Conservation (phyloP, 2,329 filamentous ascomycete genomes). For the Botrytis cinerea region DNA sequence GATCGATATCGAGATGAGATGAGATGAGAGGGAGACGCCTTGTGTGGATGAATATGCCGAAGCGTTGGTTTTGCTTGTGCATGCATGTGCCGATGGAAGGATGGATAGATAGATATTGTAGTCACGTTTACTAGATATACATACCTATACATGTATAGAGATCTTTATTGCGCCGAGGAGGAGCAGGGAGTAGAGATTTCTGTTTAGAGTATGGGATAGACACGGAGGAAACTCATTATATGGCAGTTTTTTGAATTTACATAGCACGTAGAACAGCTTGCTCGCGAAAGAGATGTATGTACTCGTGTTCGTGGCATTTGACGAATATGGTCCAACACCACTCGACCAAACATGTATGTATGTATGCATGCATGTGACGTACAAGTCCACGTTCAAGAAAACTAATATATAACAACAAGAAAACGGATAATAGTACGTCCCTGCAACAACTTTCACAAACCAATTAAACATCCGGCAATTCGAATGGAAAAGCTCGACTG, state of each 20-base stretch:
- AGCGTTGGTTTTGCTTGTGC: neutral
- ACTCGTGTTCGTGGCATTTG: neutral
- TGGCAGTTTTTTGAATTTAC: neutral
- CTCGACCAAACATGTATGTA: neutral
- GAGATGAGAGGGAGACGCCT: neutral
- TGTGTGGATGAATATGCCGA: neutral
- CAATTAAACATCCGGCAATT: neutral
- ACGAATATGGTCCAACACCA: neutral
- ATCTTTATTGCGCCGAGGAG: neutral
- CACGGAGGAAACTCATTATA: neutral
- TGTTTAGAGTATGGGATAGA: rapidly evolving
- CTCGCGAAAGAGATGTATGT: too few species aligned
- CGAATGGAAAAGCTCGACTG: neutral
- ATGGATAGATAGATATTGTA: neutral
- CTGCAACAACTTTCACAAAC: neutral
- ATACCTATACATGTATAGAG: neutral
- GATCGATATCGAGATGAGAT: neutral
- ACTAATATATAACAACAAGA: neutral
- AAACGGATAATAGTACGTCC: neutral
- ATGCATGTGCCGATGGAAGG: neutral
- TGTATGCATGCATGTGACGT: neutral
- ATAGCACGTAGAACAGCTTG: too few species aligned
- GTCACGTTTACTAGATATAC: neutral
- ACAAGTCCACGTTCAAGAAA: neutral
- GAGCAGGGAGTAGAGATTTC: neutral